Conservation (phyloP, 345 rosid genomes). For the Garcia nutans region DNA sequence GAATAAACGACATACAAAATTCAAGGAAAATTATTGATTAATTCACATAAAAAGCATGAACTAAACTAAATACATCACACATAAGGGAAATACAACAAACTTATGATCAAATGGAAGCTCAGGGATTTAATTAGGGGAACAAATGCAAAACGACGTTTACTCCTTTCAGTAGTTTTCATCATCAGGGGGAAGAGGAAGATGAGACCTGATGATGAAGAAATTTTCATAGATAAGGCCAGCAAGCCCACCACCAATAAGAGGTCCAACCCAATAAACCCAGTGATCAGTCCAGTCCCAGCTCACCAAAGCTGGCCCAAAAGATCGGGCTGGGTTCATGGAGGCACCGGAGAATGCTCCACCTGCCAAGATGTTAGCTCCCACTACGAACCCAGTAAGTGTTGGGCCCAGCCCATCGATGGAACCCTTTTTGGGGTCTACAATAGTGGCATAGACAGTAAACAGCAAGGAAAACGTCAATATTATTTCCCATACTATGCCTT, state of each 20-base stretch:
- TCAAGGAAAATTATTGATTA: not conserved
- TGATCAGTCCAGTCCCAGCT: slow-evolving; percentile 87
- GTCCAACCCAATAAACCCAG: slow-evolving; percentile 95
- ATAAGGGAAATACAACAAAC: not conserved
- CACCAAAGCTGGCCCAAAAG: slow-evolving; percentile 85
- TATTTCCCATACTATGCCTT: slow-evolving; percentile 78
- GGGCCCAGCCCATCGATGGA: slow-evolving; percentile 74
- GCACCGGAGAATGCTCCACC: slow-evolving; percentile 89
- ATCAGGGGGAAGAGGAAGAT: slow-evolving; percentile 30
- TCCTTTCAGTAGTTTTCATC: slow-evolving; percentile 26
- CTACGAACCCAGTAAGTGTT: slow-evolving; percentile 64
- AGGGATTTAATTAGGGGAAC: not conserved
- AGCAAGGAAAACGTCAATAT: slow-evolving; percentile 69
- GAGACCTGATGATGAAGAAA: slow-evolving; percentile 58
- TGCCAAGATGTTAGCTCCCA: slow-evolving; percentile 75
- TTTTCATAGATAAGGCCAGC: slow-evolving; percentile 71
- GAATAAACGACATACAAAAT: not conserved
- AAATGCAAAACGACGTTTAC: too few species aligned
- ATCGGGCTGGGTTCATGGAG: slow-evolving; percentile 95
- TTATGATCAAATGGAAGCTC: too few species aligned
- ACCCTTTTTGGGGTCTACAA: slow-evolving; percentile 86
- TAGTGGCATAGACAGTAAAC: slow-evolving; percentile 85
- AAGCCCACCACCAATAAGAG: slow-evolving; percentile 72
- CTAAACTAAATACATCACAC: not conserved
- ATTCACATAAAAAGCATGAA: not conserved